These are phyloP conservation scores for Leucocoprinus leucothites DNA, from an alignment of 768 basidiomycete species.

Conservation along the genomic window DNA sequence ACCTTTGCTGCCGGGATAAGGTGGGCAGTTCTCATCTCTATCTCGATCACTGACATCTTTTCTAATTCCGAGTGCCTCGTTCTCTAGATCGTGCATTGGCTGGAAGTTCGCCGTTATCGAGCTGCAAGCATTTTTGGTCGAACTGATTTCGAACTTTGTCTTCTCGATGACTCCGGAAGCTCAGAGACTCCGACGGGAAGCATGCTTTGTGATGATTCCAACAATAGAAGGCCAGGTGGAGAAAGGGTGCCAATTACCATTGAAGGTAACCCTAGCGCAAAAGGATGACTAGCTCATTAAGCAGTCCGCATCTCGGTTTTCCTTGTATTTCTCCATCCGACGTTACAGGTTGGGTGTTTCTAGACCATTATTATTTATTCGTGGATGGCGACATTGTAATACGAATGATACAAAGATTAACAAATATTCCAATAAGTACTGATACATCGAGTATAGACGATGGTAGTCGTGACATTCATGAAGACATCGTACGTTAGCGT, in stretches of 20 bases:
- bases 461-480: background rate
- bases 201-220: slow-evolving; percentile 38
- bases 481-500: slow-evolving; percentile 14
- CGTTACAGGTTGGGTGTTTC: background rate
- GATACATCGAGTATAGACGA: slow-evolving; percentile 2
- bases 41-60: background rate
- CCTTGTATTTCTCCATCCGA: background rate
- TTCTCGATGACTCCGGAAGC: slow-evolving; percentile 39
- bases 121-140: slow-evolving; percentile 57
- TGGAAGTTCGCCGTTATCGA: slow-evolving; percentile 45
- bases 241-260: slow-evolving; percentile 39
- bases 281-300: slow-evolving; percentile 17
- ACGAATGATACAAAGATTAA: slow-evolving; percentile 8
- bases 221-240: slow-evolving; percentile 38
- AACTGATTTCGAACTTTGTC: slow-evolving; percentile 52
- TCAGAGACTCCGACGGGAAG: slow-evolving; percentile 33
- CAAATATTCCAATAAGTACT: background rate
- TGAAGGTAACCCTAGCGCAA: slow-evolving; percentile 32
- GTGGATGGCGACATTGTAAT: background rate
- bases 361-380: background rate
- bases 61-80: background rate
- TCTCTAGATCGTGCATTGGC: slow-evolving; percentile 30
- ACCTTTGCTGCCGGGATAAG: slow-evolving; percentile 30
- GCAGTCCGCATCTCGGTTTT: background rate
- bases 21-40: slow-evolving; percentile 16